These are phyloP conservation scores for Dinochytrium kinnereticum DNA, from an alignment of 371 early-diverging fungal genomes.

Conservation along the genomic window DNA sequence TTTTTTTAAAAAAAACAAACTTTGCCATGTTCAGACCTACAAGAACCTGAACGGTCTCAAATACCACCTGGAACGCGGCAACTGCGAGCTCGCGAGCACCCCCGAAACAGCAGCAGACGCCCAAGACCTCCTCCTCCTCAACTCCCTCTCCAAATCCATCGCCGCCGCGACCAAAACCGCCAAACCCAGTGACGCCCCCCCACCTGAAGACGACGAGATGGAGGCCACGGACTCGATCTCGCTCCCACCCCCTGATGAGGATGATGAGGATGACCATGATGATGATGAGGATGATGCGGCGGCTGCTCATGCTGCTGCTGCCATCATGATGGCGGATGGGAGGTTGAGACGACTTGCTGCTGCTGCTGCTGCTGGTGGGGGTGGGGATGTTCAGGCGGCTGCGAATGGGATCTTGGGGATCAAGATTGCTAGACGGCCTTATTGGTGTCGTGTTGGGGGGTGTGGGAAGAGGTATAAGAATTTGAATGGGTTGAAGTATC, in stretches of 20 bases:
- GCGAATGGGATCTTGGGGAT: slow-evolving; percentile 24
- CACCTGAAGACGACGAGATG: neutral
- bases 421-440: slow-evolving; percentile 39
- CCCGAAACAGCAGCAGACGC: slow-evolving; percentile 15
- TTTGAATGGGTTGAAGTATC: slow-evolving; percentile 53
- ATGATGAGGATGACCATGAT: slow-evolving; percentile 6
- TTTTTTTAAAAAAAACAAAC: neutral
- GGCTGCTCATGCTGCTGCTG: neutral
- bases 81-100: slow-evolving; percentile 35
- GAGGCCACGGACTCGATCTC: neutral
- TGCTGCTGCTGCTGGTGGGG: slow-evolving; percentile 2
- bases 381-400: neutral
- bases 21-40: slow-evolving; percentile 23
- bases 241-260: neutral
- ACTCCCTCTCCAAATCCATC: slow-evolving; percentile 7
- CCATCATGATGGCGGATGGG: slow-evolving; percentile 15
- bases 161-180: slow-evolving; percentile 5
- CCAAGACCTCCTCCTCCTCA: slow-evolving; percentile 8
- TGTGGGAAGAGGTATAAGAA: slow-evolving; percentile 53
- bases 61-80: slow-evolving; percentile 44
- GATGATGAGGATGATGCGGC: neutral
- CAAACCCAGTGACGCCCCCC: neutral
- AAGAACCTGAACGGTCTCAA: slow-evolving; percentile 48
- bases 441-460: slow-evolving; percentile 43
- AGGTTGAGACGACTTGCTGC: neutral